Percentiles rank a stretch among this genome's conserved stretches.
Evolutionary conservation across 2,329 filamentous ascomycete species (phyloP).

Genomic region (Trichoderma breve): DNA sequence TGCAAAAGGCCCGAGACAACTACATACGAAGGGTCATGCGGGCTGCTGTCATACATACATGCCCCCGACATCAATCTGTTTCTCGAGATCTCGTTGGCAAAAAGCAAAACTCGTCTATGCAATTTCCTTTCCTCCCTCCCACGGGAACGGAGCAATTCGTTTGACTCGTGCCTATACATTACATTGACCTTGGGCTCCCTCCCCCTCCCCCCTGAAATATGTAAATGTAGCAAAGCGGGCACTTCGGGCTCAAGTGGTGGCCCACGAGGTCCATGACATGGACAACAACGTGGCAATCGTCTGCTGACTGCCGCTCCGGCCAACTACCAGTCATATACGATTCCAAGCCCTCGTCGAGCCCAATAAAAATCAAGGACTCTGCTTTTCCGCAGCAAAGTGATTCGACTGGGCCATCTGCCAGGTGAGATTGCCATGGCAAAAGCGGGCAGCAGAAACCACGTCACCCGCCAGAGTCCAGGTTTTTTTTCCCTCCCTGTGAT

Average conservation of each 20-base stretch:
- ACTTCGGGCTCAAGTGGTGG: background rate
- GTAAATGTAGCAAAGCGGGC: slow-evolving; percentile 2
- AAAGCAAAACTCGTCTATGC: background rate
- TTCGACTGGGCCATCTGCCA: background rate
- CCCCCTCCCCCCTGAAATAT: background rate
- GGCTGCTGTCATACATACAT: background rate
- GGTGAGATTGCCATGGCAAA: background rate
- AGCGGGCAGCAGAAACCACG: slow-evolving; percentile 5
- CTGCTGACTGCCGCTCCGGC: slow-evolving; percentile 10
- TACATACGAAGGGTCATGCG: background rate
- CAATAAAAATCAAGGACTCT: background rate
- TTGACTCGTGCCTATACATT: background rate
- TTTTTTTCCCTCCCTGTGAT: background rate
- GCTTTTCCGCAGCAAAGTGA: background rate
- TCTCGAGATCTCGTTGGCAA: background rate
- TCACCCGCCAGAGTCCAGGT: background rate
- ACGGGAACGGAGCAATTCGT: background rate
- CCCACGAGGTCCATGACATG: slow-evolving; percentile 8
- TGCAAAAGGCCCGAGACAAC: slow-evolving; percentile 13
- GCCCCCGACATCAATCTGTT: background rate
- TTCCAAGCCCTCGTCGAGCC: background rate
- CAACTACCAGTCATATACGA: slow-evolving; percentile 10
- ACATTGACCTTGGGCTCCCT: background rate
- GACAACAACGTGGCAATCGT: slow-evolving; percentile 15
- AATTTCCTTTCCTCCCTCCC: background rate